A percentile compares a stretch with the other conserved stretches of the same genome.
phyloP scores from a whole-genome alignment of 768 basidiomycete species.

The Boletus reticuloceps region DNA sequence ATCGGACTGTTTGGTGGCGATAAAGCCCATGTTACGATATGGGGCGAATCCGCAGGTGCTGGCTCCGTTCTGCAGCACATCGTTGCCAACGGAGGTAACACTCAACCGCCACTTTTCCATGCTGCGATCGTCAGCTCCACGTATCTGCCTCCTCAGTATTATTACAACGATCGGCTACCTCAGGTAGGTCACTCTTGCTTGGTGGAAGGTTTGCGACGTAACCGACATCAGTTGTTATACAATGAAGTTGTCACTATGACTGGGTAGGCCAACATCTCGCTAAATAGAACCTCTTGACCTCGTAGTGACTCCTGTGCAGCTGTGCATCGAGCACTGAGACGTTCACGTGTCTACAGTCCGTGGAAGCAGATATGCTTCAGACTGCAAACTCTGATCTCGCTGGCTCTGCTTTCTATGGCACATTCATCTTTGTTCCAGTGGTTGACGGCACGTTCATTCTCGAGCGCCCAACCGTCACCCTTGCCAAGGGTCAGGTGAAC shows the following conservation, averaged over 20 bases:
- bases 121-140: slow-evolving; percentile 33
- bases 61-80: slow-evolving; percentile 37
- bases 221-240: slow-evolving; percentile 17
- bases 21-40: slow-evolving; percentile 31
- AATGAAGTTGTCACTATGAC: slow-evolving; percentile 6
- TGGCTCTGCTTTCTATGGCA: slow-evolving; percentile 36
- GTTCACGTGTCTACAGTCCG: slow-evolving; percentile 39
- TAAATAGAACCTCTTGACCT: slow-evolving; percentile 5
- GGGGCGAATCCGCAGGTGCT: slow-evolving; percentile 36
- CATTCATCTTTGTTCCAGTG: slow-evolving; percentile 42
- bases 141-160: slow-evolving; percentile 33
- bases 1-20: slow-evolving; percentile 35
- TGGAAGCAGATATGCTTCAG: slow-evolving; percentile 32
- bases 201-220: not conserved
- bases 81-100: slow-evolving; percentile 32
- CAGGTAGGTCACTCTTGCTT: slow-evolving; percentile 15
- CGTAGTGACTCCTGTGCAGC: slow-evolving; percentile 11
- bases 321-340: slow-evolving; percentile 35
- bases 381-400: slow-evolving; percentile 33
- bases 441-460: slow-evolving; percentile 47
- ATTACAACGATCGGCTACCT: slow-evolving; percentile 29
- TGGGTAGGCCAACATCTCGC: slow-evolving; percentile 5
- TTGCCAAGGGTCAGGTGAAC: slow-evolving; percentile 39
- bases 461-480: slow-evolving; percentile 38
- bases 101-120: slow-evolving; percentile 32